Conservation (phyloP, 2,329 filamentous ascomycete species). For the Fusarium sp. region DNA sequence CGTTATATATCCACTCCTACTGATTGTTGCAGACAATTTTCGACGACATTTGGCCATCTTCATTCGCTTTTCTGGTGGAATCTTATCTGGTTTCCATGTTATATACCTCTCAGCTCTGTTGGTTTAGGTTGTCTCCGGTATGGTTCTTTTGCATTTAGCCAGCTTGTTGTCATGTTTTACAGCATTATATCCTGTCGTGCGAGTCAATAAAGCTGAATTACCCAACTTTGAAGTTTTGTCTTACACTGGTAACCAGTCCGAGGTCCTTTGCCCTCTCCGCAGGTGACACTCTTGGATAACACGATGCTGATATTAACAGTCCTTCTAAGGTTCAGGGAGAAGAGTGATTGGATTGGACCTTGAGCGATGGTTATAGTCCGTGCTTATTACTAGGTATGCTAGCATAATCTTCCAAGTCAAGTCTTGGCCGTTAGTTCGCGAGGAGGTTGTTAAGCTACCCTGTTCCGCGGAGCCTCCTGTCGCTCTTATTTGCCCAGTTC, state of each 20-base stretch:
- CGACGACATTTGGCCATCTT: not conserved
- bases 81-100: not conserved
- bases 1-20: slow-evolving; percentile 7
- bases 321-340: not conserved
- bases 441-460: not conserved
- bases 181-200: not conserved
- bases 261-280: not conserved
- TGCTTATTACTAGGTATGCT: not conserved
- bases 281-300: not conserved
- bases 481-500: not conserved
- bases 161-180: not conserved
- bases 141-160: not conserved
- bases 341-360: not conserved
- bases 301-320: not conserved
- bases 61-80: not conserved
- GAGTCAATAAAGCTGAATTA: not conserved
- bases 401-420: not conserved
- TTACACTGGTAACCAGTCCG: not conserved
- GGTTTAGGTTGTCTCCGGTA: not conserved
- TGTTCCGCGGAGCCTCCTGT: not conserved
- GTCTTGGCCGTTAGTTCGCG: not conserved
- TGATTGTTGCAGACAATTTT: slow-evolving; percentile 24
- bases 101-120: not conserved
- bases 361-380: not conserved
- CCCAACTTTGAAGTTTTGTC: not conserved